Conservation (phyloP, 176 grass and related monocot species). For the Otatea glauca region DNA sequence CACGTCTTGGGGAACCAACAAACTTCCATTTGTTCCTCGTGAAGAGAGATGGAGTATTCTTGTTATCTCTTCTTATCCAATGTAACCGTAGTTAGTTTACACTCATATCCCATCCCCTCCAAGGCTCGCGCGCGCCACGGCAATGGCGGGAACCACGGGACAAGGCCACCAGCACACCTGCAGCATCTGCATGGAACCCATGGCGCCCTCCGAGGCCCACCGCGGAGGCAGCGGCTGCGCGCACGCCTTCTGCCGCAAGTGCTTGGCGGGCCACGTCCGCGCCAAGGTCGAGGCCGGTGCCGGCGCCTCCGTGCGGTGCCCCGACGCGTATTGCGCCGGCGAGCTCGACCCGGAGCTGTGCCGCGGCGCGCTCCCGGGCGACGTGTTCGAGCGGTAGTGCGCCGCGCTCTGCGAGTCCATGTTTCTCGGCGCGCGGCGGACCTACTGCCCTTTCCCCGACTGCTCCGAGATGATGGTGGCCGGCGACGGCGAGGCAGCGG, state of each 20-base stretch:
- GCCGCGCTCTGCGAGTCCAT: conserved; percentile 53
- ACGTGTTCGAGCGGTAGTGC: conserved; percentile 64
- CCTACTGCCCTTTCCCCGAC: conserved; percentile 70
- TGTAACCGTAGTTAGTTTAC: too few relatives aligned
- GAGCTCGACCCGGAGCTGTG: conserved; percentile 49
- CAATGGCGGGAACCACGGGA: conserved; percentile 24
- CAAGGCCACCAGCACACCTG: conserved; percentile 21
- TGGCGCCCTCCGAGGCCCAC: conserved; percentile 31
- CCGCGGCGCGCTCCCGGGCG: conserved; percentile 16
- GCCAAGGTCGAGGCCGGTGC: conserved; percentile 59
- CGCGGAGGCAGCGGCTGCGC: conserved; percentile 42
- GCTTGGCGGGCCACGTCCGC: conserved; percentile 58
- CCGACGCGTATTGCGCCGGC: conserved; percentile 50
- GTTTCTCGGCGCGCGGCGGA: conserved; percentile 45
- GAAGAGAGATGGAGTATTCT: too few relatives aligned
- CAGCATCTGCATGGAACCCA: conserved; percentile 74
- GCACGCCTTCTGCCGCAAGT: conserved; percentile 66
- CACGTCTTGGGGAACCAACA: too few relatives aligned
- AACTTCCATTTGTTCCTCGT: too few relatives aligned
- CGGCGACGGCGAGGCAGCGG: not conserved
- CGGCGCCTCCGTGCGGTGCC: conserved; percentile 44
- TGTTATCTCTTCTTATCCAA: too few relatives aligned
- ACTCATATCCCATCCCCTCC: not conserved
- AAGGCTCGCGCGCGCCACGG: not conserved
- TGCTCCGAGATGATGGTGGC: conserved; percentile 71